phyloP scores from a whole-genome alignment of 345 rosid species.

The Geranium brycei region DNA sequence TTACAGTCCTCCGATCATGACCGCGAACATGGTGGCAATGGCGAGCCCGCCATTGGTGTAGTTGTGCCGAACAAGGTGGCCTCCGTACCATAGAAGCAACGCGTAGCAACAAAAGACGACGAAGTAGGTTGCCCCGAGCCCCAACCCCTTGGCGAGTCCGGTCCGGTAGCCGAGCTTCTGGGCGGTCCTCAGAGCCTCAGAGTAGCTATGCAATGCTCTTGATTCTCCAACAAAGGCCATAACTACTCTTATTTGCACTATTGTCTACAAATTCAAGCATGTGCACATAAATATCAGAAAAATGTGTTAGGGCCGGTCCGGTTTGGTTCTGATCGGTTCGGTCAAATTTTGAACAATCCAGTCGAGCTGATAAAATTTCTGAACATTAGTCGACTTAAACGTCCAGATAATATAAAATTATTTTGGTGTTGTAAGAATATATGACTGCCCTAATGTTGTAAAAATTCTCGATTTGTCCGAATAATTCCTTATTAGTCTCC shows the following conservation, averaged over 20 bases:
- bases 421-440: too few relatives aligned
- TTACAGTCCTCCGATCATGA: slow-evolving; percentile 95
- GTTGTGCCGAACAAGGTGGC: slow-evolving; percentile 79
- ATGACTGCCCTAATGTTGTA: too few relatives aligned
- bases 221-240: slow-evolving; percentile 83
- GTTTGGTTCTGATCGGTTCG: too few relatives aligned
- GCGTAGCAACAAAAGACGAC: slow-evolving; percentile 93
- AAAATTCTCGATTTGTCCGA: too few relatives aligned
- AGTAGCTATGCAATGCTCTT: slow-evolving; percentile 65
- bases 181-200: slow-evolving; percentile 59
- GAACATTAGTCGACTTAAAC: too few relatives aligned
- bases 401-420: too few relatives aligned
- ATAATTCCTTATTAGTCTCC: too few relatives aligned
- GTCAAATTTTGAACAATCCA: too few relatives aligned
- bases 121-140: slow-evolving; percentile 84
- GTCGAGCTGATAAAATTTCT: too few relatives aligned
- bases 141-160: slow-evolving; percentile 87
- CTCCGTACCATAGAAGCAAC: slow-evolving; percentile 92
- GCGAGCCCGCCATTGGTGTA: slow-evolving; percentile 92
- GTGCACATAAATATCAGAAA: too few relatives aligned
- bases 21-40: slow-evolving; percentile 90
- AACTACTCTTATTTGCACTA: slow-evolving; percentile 83
- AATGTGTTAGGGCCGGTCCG: too few relatives aligned
- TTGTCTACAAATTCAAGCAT: slow-evolving; percentile 36
- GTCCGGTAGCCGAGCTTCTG: slow-evolving; percentile 76